Conservation (phyloP, 768 basidiomycete genomes). For the Boletus sp. region DNA sequence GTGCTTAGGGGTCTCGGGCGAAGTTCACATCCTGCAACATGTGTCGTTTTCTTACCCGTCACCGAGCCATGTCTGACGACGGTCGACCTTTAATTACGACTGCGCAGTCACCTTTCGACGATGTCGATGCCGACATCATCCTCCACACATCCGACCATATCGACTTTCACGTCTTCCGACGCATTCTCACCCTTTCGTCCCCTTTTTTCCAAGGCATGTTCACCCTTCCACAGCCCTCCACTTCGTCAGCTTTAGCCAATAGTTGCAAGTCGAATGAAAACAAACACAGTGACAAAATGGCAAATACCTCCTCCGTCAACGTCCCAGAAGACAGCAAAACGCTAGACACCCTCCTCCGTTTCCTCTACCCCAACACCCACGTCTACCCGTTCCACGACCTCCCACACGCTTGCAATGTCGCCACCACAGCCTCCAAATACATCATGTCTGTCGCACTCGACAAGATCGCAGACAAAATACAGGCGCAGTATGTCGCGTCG, state of each 20-base stretch:
- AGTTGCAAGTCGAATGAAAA: no score
- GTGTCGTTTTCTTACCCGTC: no score
- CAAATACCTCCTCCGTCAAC: neutral
- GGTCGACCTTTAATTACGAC: neutral
- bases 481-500: neutral
- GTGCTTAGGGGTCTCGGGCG: no score
- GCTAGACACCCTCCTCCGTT: conserved; percentile 7
- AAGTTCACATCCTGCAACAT: no score
- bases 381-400: neutral
- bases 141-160: conserved; percentile 1
- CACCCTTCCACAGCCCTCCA: neutral
- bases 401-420: neutral
- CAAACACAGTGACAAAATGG: neutral
- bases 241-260: neutral
- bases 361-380: conserved; percentile 4
- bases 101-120: conserved; percentile 1
- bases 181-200: conserved; percentile 4
- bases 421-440: conserved; percentile 6
- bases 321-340: neutral
- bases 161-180: conserved; percentile 1
- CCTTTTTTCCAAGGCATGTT: conserved; percentile 5
- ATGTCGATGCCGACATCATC: conserved; percentile 3
- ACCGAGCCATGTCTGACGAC: neutral
- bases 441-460: neutral
- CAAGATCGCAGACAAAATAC: neutral